Evolutionary conservation across 2,329 filamentous ascomycete genomes (phyloP), one percentile per base, ranked within the genome.

Genomic region (Penicillium rolfsii): DNA sequence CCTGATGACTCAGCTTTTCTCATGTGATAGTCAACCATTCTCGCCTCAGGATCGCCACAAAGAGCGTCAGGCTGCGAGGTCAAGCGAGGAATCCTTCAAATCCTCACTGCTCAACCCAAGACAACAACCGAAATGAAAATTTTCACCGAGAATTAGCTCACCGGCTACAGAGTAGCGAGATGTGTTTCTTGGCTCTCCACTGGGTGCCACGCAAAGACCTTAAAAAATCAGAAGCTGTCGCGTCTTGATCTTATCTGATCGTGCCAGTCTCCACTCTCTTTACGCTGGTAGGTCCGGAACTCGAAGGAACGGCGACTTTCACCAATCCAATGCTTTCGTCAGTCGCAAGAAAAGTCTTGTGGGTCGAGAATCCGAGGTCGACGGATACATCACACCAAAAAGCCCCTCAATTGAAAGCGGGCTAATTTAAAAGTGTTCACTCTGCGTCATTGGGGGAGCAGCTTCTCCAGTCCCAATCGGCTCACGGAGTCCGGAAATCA

Each of bases 161-260:
- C 12, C 16, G 40, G 19, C 19, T 22, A 22, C 19, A 22, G 19
- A 53, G 53, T 45, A 52, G 33, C 38, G 46, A 19, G 5, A 36
- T 19, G 19, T 24, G 6, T 14, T 52, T 12, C 43, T 59, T 59
- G 57, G 54, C 45, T 45, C 60, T 52, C 55, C 52, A 57, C 55
- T 52, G 24, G 38, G 52, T 52, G 55, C 35, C 63, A 38, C 43
- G 22, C 30, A 33, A 33, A 22, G 55, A 26, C 52, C 28, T 38
- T 52, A 52, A 55, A 55, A 53, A 50, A 52, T 35, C 50, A 24
- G 19, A 41, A 40, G 30, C 16, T 46, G 50, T 26, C 55, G 61
- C 55, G 54, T 58, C 57, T 41, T 64, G 60, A 69, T 69, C 67
- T 69, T 69, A 69, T 69, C 67, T 62, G 67, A 69, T 69, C 64